These are phyloP conservation scores for Hypomyces perniciosus DNA, from an alignment of 2,329 filamentous ascomycete species.

Conservation along the genomic window DNA sequence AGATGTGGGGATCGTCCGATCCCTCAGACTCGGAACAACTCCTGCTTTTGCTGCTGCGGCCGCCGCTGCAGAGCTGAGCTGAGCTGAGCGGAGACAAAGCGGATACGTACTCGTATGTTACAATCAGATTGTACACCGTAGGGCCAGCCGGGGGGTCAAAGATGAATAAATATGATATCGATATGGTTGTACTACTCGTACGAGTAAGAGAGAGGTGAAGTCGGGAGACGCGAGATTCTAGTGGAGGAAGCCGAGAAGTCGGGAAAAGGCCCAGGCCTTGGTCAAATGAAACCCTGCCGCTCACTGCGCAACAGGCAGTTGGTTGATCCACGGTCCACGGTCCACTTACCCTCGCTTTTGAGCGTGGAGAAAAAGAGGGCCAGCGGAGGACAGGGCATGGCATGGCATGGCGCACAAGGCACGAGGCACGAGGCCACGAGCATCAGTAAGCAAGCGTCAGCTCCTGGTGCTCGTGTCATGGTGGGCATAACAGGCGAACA, in stretches of 20 bases:
- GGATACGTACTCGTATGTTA: slow-evolving; percentile 8
- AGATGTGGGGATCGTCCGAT: slow-evolving; percentile 13
- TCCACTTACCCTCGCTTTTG: background rate
- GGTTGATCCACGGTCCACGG: background rate
- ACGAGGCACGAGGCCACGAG: no score
- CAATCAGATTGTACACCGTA: background rate
- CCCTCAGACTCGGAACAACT: background rate
- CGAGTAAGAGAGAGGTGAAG: background rate
- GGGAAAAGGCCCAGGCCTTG: background rate
- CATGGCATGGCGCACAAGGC: no score
- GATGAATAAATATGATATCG: background rate
- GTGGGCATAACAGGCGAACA: no score
- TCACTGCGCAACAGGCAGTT: background rate
- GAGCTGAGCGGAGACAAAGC: slow-evolving; percentile 6
- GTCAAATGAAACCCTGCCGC: background rate
- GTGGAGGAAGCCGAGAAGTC: background rate
- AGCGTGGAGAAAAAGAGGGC: background rate
- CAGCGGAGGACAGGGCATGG: background rate
- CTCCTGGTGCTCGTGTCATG: no score
- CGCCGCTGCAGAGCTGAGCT: slow-evolving; percentile 8
- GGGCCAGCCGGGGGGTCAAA: background rate
- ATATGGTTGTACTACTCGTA: background rate
- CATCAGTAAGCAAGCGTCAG: no score
- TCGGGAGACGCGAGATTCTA: background rate
- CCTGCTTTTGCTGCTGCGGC: slow-evolving; percentile 4